These are phyloP conservation scores for Lanzia echinophila DNA, from an alignment of 2,329 filamentous ascomycete species.

Conservation along the genomic window DNA sequence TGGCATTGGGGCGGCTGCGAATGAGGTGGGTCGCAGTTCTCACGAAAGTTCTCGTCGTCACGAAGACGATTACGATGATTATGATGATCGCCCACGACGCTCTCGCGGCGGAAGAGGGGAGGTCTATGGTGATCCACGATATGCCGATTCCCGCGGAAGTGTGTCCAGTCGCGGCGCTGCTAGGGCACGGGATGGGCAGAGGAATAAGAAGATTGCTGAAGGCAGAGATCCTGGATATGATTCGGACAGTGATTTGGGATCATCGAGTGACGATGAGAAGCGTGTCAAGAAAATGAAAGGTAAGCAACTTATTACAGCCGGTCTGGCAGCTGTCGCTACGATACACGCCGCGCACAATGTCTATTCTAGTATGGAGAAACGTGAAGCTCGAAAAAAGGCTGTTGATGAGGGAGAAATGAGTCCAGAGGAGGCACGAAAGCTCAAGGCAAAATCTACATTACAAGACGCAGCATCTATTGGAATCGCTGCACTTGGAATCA, in stretches of 20 bases:
- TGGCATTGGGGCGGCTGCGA: conserved; percentile 45
- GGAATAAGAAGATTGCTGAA: conserved; percentile 26
- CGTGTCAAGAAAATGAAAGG: conserved; percentile 57
- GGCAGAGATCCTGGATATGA: conserved; percentile 27
- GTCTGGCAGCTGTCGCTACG: conserved; percentile 60
- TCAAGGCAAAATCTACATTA: conserved; percentile 55
- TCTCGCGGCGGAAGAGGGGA: conserved; percentile 13
- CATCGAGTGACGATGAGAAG: conserved; percentile 56
- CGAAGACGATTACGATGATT: conserved; percentile 18
- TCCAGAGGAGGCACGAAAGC: conserved; percentile 53
- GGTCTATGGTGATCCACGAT: conserved; percentile 25
- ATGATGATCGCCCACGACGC: conserved; percentile 12
- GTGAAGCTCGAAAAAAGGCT: conserved; percentile 51
- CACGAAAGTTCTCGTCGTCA: conserved; percentile 20
- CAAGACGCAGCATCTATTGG: conserved; percentile 60
- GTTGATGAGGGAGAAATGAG: conserved; percentile 59
- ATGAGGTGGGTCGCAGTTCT: conserved; percentile 15
- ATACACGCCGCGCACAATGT: conserved; percentile 63
- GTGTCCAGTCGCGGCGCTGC: conserved; percentile 16
- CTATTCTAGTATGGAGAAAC: conserved; percentile 56
- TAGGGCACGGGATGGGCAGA: conserved; percentile 21
- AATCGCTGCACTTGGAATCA: conserved; percentile 61
- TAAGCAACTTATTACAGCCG: conserved; percentile 59
- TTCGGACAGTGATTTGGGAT: conserved; percentile 45
- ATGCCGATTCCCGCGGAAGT: conserved; percentile 27